A percentile compares a stretch with the other conserved stretches of the same genome.
phyloP scores from a whole-genome alignment of 2,329 filamentous ascomycete genomes.

The Zasmidium angulare region DNA sequence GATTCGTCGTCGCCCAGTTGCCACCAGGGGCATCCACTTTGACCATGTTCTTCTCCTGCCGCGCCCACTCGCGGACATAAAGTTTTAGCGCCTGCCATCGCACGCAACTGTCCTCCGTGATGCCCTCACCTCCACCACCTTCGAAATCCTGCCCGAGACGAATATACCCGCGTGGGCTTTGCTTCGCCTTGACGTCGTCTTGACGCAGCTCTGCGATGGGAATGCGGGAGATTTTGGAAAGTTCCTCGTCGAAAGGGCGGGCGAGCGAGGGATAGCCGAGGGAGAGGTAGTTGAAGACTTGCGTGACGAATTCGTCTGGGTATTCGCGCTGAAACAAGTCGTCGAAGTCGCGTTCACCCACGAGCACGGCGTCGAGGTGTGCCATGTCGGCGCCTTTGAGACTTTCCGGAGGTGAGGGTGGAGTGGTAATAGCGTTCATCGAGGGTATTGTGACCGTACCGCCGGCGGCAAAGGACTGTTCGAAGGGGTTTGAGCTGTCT shows the following conservation, averaged over 20 bases:
- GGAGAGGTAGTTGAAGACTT: slow-evolving; percentile 96
- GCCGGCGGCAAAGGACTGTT: slow-evolving; percentile 31
- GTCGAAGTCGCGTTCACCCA: slow-evolving; percentile 43
- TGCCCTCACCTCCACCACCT: slow-evolving; percentile 46
- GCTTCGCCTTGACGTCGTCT: slow-evolving; percentile 64
- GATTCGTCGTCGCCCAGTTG: slow-evolving; percentile 44
- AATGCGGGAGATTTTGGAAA: slow-evolving; percentile 76
- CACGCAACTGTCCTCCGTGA: slow-evolving; percentile 56
- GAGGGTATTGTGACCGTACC: slow-evolving; percentile 25
- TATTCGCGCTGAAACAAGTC: slow-evolving; percentile 63
- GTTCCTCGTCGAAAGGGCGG: slow-evolving; percentile 77
- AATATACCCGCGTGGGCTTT: slow-evolving; percentile 69
- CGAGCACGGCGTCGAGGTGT: slow-evolving; percentile 43
- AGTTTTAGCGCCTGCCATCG: slow-evolving; percentile 80
- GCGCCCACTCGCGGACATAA: slow-evolving; percentile 87
- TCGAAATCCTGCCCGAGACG: slow-evolving; percentile 51
- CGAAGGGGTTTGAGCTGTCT: slow-evolving; percentile 40
- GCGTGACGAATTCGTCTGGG: slow-evolving; percentile 80
- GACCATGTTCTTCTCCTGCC: slow-evolving; percentile 74
- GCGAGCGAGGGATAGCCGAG: slow-evolving; percentile 88
- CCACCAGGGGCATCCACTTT: slow-evolving; percentile 31
- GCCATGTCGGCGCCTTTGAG: slow-evolving; percentile 19
- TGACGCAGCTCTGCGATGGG: slow-evolving; percentile 66
- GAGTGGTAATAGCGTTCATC: slow-evolving; percentile 19
- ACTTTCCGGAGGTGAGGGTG: slow-evolving; percentile 28